Conservation (phyloP, 139 green algal species). For the Bryopsis sp. region DNA sequence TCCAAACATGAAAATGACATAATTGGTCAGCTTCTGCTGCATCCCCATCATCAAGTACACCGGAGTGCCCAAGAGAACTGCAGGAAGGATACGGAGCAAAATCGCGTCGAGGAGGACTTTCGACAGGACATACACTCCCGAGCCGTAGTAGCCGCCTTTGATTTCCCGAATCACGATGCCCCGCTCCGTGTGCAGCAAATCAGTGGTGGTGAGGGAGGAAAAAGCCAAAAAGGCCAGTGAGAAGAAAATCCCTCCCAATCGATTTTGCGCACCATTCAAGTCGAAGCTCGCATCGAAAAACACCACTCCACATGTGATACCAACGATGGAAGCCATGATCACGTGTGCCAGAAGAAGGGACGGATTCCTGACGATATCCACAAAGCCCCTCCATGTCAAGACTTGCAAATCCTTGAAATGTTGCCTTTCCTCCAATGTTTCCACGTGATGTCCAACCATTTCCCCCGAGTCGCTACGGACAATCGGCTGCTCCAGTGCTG, state of each 20-base stretch:
- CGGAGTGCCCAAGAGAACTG: constrained; percentile 41
- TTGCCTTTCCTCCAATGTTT: no score
- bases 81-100: constrained; percentile 59
- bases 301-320: constrained; percentile 47
- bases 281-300: constrained; percentile 45
- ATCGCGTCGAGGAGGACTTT: constrained; percentile 63
- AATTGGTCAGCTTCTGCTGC: constrained; percentile 22
- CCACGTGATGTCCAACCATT: no score
- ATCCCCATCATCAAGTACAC: constrained; percentile 69
- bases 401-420: neutral
- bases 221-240: constrained; percentile 63
- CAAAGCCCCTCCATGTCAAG: constrained; percentile 16
- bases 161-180: constrained; percentile 44
- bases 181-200: constrained; percentile 54
- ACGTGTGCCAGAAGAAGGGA: constrained; percentile 50
- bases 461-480: no score
- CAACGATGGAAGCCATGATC: constrained; percentile 41
- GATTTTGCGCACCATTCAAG: constrained; percentile 56
- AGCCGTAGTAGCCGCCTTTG: constrained; percentile 42
- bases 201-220: constrained; percentile 57
- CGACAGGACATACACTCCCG: constrained; percentile 42
- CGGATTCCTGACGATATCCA: constrained; percentile 62
- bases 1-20: constrained; percentile 50
- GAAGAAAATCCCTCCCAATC: constrained; percentile 69
- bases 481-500: no score